phyloP scores from a whole-genome alignment of 768 basidiomycete genomes.

The Leucocoprinus leucothites region DNA sequence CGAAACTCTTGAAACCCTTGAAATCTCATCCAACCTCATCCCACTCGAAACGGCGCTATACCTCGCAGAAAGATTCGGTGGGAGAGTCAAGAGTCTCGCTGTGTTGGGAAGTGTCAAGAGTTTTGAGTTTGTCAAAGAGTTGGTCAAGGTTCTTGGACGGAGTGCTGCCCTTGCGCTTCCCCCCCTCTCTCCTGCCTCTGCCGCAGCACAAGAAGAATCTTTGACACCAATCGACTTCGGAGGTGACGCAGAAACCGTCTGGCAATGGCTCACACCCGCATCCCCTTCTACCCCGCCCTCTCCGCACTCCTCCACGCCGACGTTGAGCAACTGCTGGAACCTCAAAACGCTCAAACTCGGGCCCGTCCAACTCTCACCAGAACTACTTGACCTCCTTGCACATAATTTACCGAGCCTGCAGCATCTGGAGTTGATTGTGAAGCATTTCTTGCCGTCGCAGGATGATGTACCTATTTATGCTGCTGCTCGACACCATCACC shows the following conservation, averaged over 20 bases:
- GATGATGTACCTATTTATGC: slow-evolving; percentile 10
- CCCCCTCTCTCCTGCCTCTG: too few species aligned
- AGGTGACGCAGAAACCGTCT: too few species aligned
- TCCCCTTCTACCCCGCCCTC: not conserved
- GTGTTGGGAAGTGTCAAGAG: slow-evolving; percentile 4
- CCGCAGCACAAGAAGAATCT: too few species aligned
- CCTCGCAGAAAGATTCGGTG: slow-evolving; percentile 24
- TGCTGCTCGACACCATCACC: not conserved
- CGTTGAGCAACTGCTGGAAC: too few species aligned
- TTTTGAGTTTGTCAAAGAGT: slow-evolving; percentile 10
- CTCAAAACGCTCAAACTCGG: slow-evolving; percentile 36
- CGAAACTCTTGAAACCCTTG: slow-evolving; percentile 3
- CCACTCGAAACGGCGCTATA: slow-evolving; percentile 32
- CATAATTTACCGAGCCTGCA: slow-evolving; percentile 30
- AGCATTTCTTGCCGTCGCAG: slow-evolving; percentile 31
- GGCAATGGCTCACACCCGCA: slow-evolving; percentile 8
- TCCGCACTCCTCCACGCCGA: not conserved
- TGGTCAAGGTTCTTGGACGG: not conserved
- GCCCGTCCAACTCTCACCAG: slow-evolving; percentile 37
- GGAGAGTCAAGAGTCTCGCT: not conserved
- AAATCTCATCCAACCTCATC: slow-evolving; percentile 25
- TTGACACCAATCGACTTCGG: too few species aligned
- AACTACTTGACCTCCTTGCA: slow-evolving; percentile 40
- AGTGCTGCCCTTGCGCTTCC: too few species aligned
- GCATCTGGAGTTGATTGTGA: slow-evolving; percentile 36